Evolutionary conservation across 441 rosid species (phyloP).

Genomic region (Syzygium syzygioides): DNA sequence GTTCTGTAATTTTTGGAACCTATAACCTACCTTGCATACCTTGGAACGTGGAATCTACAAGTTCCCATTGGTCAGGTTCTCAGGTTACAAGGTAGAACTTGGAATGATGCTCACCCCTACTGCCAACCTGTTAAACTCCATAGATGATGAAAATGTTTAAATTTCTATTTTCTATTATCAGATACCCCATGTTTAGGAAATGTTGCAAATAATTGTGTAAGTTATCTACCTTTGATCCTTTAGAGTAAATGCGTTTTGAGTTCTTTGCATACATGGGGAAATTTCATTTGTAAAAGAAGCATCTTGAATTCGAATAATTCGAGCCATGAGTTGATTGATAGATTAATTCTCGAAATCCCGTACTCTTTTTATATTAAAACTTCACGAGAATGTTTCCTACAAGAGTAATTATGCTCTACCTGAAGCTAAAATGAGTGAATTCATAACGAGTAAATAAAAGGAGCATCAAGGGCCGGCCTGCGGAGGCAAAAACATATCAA

Average conservation of each 20-base stretch:
- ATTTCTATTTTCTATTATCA: background rate
- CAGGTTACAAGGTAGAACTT: too few species aligned
- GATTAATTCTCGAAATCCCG: background rate
- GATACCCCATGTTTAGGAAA: background rate
- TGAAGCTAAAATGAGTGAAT: too few species aligned
- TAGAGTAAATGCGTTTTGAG: background rate
- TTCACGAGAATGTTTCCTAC: too few species aligned
- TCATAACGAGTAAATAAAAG: too few species aligned
- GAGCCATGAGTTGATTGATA: background rate
- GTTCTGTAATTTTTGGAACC: too few species aligned
- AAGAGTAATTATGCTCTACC: too few species aligned
- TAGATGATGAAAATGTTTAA: background rate
- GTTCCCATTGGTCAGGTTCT: too few species aligned
- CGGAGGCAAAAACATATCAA: too few species aligned
- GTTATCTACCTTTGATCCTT: background rate
- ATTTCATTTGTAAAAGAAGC: background rate
- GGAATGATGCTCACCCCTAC: too few species aligned
- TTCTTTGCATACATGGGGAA: background rate
- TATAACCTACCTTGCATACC: too few species aligned
- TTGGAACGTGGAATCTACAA: too few species aligned
- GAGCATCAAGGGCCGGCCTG: too few species aligned
- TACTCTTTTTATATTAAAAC: background rate
- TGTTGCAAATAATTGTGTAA: background rate
- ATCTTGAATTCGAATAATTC: background rate
- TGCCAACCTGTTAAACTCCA: background rate